Conservation (phyloP, 1,284 basidiomycete genomes). For the Coniophora puteana region DNA sequence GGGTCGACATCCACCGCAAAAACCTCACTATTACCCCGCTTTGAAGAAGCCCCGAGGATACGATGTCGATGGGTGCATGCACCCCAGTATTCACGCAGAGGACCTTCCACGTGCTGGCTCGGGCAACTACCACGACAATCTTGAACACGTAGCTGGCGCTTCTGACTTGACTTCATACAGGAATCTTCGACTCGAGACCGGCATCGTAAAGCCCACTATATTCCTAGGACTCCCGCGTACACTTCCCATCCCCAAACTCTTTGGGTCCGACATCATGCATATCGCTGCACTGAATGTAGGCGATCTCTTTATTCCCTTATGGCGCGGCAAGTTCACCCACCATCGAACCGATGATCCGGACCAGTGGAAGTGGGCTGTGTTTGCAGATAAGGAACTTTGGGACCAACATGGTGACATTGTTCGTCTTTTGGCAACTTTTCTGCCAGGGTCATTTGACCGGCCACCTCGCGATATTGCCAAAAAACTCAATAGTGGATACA, state of each 20-base stretch:
- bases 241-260: constrained; percentile 14
- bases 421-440: constrained; percentile 10
- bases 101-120: constrained; percentile 2
- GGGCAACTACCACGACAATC: background rate
- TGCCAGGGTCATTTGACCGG: constrained; percentile 25
- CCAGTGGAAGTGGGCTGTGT: background rate
- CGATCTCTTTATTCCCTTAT: constrained; percentile 21
- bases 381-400: background rate
- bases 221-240: constrained; percentile 14
- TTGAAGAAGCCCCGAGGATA: constrained; percentile 23
- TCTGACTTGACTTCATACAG: background rate
- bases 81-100: constrained; percentile 24
- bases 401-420: background rate
- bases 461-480: constrained; percentile 26
- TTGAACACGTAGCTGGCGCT: background rate
- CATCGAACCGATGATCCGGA: background rate
- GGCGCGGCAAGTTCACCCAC: constrained; percentile 16
- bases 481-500: constrained; percentile 29
- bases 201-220: constrained; percentile 6
- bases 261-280: constrained; percentile 27
- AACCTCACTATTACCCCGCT: constrained; percentile 32
- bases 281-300: constrained; percentile 24
- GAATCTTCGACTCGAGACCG: background rate
- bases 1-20: constrained; percentile 32
- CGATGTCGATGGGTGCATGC: constrained; percentile 10